These are phyloP conservation scores for Camellia japonica DNA, from an alignment of 148 eudicot genomes.

Conservation along the genomic window DNA sequence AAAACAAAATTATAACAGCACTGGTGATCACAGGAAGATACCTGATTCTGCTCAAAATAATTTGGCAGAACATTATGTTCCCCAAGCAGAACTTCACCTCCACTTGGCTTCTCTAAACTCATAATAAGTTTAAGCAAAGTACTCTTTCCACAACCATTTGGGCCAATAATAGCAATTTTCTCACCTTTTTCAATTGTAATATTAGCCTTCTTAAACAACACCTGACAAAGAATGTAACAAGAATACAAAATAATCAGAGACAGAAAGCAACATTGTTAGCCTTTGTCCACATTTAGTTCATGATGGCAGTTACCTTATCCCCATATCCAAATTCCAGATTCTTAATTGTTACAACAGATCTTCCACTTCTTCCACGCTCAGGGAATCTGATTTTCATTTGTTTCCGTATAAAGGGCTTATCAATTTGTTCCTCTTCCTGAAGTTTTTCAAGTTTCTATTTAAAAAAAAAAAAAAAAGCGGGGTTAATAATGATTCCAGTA, in stretches of 20 bases:
- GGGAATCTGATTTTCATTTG: constrained; percentile 97
- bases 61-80: constrained; percentile 93
- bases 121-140: constrained; percentile 78
- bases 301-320: constrained; percentile 50
- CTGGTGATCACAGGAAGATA: constrained; percentile 13
- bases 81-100: constrained; percentile 81
- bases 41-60: constrained; percentile 99
- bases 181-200: constrained; percentile 81
- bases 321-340: constrained; percentile 70
- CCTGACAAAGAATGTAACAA: constrained; percentile 40
- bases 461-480: background rate
- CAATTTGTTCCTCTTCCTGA: constrained; percentile 82
- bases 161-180: constrained; percentile 92
- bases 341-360: constrained; percentile 61
- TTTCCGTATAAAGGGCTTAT: constrained; percentile 92
- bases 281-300: background rate
- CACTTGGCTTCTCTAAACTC: constrained; percentile 70
- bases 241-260: constrained; percentile 1
- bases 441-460: constrained; percentile 89
- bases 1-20: background rate
- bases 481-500: background rate
- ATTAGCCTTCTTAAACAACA: constrained; percentile 70
- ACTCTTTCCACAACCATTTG: constrained; percentile 98
- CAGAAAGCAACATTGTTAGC: background rate
- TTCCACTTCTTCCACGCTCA: constrained; percentile 91